A percentile compares a stretch with the other conserved stretches of the same genome.
phyloP scores from a whole-genome alignment of 2,329 filamentous ascomycete species.

The Verticillium albo-atrum region DNA sequence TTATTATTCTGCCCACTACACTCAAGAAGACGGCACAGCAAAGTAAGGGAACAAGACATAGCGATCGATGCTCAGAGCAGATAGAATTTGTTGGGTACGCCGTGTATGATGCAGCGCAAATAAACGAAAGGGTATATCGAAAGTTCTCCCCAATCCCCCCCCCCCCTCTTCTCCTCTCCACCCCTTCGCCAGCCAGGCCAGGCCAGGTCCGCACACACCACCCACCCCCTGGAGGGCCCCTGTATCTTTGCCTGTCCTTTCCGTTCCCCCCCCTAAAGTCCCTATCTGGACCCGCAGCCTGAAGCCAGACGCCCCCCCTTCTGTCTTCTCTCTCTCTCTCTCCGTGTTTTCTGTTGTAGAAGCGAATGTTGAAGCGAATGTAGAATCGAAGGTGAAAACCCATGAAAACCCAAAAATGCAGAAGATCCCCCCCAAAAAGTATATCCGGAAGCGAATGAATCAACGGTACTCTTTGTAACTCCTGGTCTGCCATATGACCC shows the following conservation, averaged over 20 bases:
- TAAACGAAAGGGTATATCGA: background rate
- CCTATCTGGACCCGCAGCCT: background rate
- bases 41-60: background rate
- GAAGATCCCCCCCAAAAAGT: background rate
- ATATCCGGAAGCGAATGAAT: background rate
- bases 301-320: background rate
- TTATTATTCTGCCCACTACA: background rate
- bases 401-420: background rate
- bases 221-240: background rate
- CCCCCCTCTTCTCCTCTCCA: too few species aligned
- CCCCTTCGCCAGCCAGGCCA: background rate
- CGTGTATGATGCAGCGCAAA: background rate
- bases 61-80: background rate
- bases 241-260: background rate
- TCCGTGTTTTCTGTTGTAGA: background rate
- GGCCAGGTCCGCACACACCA: background rate
- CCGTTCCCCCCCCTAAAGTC: background rate
- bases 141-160: background rate
- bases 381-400: background rate
- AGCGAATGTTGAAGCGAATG: background rate
- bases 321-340: background rate
- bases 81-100: background rate
- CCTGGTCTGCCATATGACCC: background rate
- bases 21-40: background rate
- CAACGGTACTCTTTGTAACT: background rate